phyloP scores from a whole-genome alignment of 192 early-diverging fungal genomes.

The Coemansia sp. region DNA sequence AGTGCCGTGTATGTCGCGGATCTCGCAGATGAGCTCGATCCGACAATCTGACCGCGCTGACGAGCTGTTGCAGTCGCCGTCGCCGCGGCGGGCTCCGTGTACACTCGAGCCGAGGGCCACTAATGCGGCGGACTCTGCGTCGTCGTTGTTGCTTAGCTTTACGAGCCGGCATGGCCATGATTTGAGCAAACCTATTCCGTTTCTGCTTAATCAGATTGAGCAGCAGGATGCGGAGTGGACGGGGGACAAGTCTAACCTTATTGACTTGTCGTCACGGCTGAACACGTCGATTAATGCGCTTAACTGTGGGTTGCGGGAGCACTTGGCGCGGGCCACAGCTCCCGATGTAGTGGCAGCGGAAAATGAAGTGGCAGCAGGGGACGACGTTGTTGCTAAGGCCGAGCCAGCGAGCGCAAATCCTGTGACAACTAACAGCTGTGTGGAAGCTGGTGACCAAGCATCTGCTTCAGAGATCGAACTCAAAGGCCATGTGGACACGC shows the following conservation, averaged over 20 bases:
- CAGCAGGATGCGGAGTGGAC: constrained; percentile 8
- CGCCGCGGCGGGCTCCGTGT: constrained; percentile 11
- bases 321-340: constrained; percentile 9
- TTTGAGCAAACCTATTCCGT: constrained; percentile 17
- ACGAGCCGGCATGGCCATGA: constrained; percentile 15
- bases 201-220: constrained; percentile 20
- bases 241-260: constrained; percentile 15
- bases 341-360: neutral
- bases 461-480: constrained; percentile 17
- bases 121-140: neutral
- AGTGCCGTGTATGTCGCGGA: constrained; percentile 7
- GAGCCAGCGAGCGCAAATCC: too few relatives aligned
- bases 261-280: constrained; percentile 34
- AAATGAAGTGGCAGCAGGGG: too few relatives aligned
- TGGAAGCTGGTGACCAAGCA: too few relatives aligned
- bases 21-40: constrained; percentile 37
- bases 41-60: constrained; percentile 3
- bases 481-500: constrained; percentile 29
- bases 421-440: too few relatives aligned
- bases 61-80: constrained; percentile 25
- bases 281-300: constrained; percentile 34
- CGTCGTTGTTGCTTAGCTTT: constrained; percentile 20
- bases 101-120: neutral
- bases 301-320: constrained; percentile 29
- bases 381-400: too few relatives aligned